These are phyloP conservation scores for Neofusicoccum kwambonambiense DNA, from an alignment of 2,329 filamentous ascomycete species.

Conservation along the genomic window DNA sequence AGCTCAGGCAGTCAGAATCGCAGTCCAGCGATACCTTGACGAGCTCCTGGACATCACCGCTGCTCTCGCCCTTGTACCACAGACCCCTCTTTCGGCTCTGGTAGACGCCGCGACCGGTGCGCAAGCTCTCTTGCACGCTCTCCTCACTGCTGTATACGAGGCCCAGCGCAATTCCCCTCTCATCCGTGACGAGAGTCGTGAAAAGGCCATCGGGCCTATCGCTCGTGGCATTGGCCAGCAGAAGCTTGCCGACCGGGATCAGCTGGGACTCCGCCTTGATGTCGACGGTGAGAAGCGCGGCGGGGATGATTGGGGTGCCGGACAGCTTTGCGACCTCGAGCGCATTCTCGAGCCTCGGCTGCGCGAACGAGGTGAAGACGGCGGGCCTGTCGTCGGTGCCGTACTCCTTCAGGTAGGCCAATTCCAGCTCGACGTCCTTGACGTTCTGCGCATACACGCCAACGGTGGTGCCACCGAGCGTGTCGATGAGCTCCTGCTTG, in stretches of 20 bases:
- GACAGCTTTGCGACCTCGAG: slow-evolving; percentile 44
- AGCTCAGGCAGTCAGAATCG: slow-evolving; percentile 88
- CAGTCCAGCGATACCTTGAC: slow-evolving; percentile 85
- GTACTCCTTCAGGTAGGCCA: slow-evolving; percentile 50
- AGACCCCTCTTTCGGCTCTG: slow-evolving; percentile 92
- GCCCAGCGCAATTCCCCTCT: slow-evolving; percentile 78
- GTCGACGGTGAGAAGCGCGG: slow-evolving; percentile 67
- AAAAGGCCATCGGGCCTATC: slow-evolving; percentile 82
- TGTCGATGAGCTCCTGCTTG: slow-evolving; percentile 42
- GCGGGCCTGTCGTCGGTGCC: slow-evolving; percentile 48
- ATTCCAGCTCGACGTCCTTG: slow-evolving; percentile 42
- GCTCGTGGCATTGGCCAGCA: slow-evolving; percentile 73
- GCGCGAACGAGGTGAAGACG: slow-evolving; percentile 51
- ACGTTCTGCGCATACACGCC: slow-evolving; percentile 47
- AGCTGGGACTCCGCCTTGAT: slow-evolving; percentile 56
- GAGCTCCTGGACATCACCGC: slow-evolving; percentile 89
- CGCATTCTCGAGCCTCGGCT: slow-evolving; percentile 40
- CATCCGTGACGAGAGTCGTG: slow-evolving; percentile 87
- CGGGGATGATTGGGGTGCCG: slow-evolving; percentile 71
- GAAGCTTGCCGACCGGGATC: slow-evolving; percentile 67
- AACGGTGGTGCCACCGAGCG: slow-evolving; percentile 41
- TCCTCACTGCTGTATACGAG: slow-evolving; percentile 93
- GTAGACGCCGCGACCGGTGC: slow-evolving; percentile 82
- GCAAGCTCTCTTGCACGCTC: slow-evolving; percentile 82
- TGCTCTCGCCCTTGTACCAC: slow-evolving; percentile 96